Conservation (phyloP, 1,284 basidiomycete species). For the Marasmius fiardii region DNA sequence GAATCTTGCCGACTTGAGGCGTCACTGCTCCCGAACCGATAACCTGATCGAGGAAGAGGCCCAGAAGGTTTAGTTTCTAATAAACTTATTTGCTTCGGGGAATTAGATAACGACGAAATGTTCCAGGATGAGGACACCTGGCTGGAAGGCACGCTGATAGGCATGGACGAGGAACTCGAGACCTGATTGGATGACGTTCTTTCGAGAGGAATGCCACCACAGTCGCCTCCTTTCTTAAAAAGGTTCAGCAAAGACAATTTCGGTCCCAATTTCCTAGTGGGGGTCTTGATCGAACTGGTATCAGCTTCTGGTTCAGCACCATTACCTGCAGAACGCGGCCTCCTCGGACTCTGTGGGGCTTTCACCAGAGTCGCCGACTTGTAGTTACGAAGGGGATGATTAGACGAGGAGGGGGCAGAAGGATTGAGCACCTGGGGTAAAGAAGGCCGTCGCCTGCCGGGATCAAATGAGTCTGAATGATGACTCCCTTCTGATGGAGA, state of each 20-base stretch:
- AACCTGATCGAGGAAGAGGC: slow-evolving; percentile 20
- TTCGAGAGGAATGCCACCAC: slow-evolving; percentile 17
- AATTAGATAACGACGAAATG: neutral
- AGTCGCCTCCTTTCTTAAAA: slow-evolving; percentile 51
- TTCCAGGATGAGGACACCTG: slow-evolving; percentile 13
- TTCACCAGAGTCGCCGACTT: slow-evolving; percentile 13
- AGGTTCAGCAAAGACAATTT: slow-evolving; percentile 58
- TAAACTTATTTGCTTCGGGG: slow-evolving; percentile 9
- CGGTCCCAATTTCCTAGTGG: slow-evolving; percentile 39
- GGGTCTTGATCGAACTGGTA: slow-evolving; percentile 21
- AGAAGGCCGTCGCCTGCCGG: slow-evolving; percentile 38
- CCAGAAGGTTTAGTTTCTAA: slow-evolving; percentile 15
- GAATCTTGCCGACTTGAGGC: slow-evolving; percentile 15
- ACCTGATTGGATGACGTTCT: slow-evolving; percentile 17
- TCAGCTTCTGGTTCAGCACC: slow-evolving; percentile 42
- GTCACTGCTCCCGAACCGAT: slow-evolving; percentile 31
- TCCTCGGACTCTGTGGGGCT: slow-evolving; percentile 31
- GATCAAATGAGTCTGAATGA: slow-evolving; percentile 29
- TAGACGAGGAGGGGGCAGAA: slow-evolving; percentile 14
- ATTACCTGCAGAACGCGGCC: slow-evolving; percentile 57
- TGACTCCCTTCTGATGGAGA: slow-evolving; percentile 13
- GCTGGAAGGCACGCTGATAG: slow-evolving; percentile 17
- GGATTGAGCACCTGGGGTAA: slow-evolving; percentile 38
- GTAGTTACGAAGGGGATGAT: slow-evolving; percentile 5
- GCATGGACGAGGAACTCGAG: slow-evolving; percentile 12